phyloP scores from a whole-genome alignment of 1,139 yeast genomes.

The Pichia sp. region DNA sequence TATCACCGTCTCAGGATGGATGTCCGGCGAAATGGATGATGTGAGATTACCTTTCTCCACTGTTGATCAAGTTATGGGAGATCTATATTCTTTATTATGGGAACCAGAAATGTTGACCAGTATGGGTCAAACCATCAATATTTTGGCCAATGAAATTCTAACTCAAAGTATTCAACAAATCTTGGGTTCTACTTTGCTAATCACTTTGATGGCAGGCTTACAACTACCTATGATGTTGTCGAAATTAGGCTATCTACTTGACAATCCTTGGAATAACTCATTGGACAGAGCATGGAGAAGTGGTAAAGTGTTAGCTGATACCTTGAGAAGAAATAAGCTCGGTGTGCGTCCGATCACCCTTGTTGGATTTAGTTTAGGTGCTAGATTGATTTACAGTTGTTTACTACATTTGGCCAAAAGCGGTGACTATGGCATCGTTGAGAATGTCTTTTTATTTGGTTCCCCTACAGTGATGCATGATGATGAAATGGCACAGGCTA shows the following conservation, averaged over 20 bases:
- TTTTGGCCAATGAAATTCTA: constrained; percentile 88
- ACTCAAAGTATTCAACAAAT: constrained; percentile 93
- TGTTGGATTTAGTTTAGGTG: constrained; percentile 92
- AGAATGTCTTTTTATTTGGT: constrained; percentile 84
- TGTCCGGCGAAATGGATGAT: constrained; percentile 93
- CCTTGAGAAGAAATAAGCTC: constrained; percentile 74
- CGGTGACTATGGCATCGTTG: constrained; percentile 84
- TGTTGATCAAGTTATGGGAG: constrained; percentile 97
- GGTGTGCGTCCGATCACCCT: constrained; percentile 92
- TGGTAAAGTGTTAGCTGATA: constrained; percentile 87
- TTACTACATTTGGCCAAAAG: constrained; percentile 76
- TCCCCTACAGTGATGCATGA: constrained; percentile 76
- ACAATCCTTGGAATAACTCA: constrained; percentile 98
- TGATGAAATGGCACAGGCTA: constrained; percentile 72
- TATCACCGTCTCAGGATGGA: constrained; percentile 97
- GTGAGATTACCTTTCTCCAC: constrained; percentile 94
- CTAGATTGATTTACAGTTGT: constrained; percentile 89
- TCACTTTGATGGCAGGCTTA: constrained; percentile 94
- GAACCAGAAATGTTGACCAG: constrained; percentile 97
- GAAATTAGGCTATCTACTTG: constrained; percentile 81
- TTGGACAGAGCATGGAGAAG: constrained; percentile 97
- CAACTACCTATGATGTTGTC: constrained; percentile 91
- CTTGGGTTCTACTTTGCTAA: constrained; percentile 82
- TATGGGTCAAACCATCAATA: constrained; percentile 92
- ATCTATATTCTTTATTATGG: constrained; percentile 85